A percentile compares a stretch with the other conserved stretches of the same genome.
These are phyloP conservation scores for Globisporangium viniferum DNA, from an alignment of 352 stramenopile genomes.

Conservation along the genomic window DNA sequence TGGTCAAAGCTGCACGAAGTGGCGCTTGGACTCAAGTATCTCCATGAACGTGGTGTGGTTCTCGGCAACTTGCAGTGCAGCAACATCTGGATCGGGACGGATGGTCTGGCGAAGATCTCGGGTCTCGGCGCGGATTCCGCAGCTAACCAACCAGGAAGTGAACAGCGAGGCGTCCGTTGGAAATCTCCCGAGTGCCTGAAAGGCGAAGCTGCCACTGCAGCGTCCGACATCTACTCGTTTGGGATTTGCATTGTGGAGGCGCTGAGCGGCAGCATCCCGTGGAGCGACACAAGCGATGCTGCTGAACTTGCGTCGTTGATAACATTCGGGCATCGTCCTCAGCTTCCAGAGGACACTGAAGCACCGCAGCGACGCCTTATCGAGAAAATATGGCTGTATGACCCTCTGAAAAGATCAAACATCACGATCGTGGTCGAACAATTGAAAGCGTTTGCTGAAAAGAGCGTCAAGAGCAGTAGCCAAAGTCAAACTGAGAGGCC, in stretches of 20 bases:
- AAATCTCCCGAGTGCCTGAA: not conserved
- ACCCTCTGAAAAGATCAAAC: no score
- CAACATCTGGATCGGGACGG: not conserved
- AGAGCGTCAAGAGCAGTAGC: no score
- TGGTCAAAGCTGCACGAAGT: slow-evolving; percentile 12
- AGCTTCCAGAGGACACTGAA: not conserved
- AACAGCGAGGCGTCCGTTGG: not conserved
- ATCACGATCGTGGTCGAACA: no score
- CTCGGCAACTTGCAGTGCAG: not conserved
- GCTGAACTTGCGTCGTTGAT: no score
- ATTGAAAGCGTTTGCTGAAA: no score
- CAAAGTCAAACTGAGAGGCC: no score
- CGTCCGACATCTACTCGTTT: slow-evolving; percentile 2
- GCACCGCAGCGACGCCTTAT: not conserved
- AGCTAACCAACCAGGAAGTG: not conserved
- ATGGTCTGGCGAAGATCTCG: slow-evolving; percentile 1
- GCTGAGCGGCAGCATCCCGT: not conserved
- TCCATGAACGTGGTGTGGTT: not conserved
- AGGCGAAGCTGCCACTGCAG: not conserved
- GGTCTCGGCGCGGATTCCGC: not conserved
- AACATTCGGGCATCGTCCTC: not conserved
- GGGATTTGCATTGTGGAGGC: slow-evolving; percentile 1
- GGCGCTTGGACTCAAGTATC: slow-evolving; percentile 35
- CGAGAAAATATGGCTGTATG: not conserved
- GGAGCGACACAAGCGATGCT: not conserved